Evolutionary conservation across 495 filamentous ascomycete genomes (phyloP).

Genomic region (Aspergillus egyptiacus): DNA sequence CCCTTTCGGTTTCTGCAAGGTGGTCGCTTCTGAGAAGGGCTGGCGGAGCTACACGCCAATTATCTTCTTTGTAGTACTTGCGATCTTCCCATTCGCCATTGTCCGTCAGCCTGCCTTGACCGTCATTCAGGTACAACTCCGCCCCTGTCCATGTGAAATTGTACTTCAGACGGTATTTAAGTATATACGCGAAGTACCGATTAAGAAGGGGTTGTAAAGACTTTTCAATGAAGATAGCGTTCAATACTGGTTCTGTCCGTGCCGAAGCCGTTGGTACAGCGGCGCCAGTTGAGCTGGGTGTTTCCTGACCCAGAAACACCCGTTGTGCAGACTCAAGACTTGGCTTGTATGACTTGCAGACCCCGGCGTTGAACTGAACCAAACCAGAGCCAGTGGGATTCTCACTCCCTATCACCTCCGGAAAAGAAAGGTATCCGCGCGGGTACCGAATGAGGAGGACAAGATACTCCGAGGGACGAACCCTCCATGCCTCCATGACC

Average conservation of each 20-base stretch:
- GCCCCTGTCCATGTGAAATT: constrained; percentile 65
- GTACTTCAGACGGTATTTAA: constrained; percentile 51
- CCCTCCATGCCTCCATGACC: constrained; percentile 69
- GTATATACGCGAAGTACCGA: constrained; percentile 55
- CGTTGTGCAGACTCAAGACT: constrained; percentile 33
- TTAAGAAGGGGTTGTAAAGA: constrained; percentile 68
- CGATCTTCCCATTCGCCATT: constrained; percentile 2
- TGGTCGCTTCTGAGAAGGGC: constrained; percentile 47
- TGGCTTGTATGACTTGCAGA: constrained; percentile 47
- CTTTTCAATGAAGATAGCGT: constrained; percentile 56
- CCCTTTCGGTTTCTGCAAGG: constrained; percentile 25
- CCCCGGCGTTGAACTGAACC: constrained; percentile 40
- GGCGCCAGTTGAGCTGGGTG: neutral
- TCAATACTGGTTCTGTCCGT: neutral
- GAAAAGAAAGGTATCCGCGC: constrained; percentile 49
- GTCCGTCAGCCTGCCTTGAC: constrained; percentile 28
- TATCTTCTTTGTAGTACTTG: constrained; percentile 20
- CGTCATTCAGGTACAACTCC: constrained; percentile 50
- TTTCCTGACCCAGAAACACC: constrained; percentile 38
- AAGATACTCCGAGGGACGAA: constrained; percentile 62
- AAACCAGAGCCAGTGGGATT: neutral
- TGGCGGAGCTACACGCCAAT: constrained; percentile 22
- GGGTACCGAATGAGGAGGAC: constrained; percentile 69
- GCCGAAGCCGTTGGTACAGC: neutral
- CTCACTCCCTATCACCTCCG: constrained; percentile 34